These are phyloP conservation scores for Eimeria tenella DNA, from an alignment of 169 alveolate species.

Conservation along the genomic window DNA sequence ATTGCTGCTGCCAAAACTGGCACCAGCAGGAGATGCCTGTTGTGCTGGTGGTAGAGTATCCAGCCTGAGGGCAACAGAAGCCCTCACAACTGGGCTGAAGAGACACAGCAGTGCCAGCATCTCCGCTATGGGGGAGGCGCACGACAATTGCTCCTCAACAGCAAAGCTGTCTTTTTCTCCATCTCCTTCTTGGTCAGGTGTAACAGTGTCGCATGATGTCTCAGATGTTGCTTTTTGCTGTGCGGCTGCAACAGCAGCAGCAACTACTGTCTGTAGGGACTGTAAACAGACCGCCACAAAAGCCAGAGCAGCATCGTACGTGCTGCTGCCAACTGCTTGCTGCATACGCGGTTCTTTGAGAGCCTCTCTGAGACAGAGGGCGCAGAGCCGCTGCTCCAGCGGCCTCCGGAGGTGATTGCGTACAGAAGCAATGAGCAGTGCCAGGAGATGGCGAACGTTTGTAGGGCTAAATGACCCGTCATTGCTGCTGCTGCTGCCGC, in stretches of 20 bases:
- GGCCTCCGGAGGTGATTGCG: conserved; percentile 25
- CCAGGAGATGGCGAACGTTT: conserved; percentile 47
- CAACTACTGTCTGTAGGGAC: conserved; percentile 15
- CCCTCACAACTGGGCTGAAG: not conserved
- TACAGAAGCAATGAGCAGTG: conserved; percentile 32
- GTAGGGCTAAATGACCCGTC: conserved; percentile 57
- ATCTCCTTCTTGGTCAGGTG: not conserved
- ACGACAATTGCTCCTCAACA: not conserved
- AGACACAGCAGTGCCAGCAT: conserved; percentile 51
- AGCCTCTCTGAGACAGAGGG: conserved; percentile 30
- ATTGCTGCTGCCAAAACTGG: not conserved
- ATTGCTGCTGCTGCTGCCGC: conserved; percentile 3
- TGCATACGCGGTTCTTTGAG: conserved; percentile 28
- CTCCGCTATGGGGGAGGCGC: conserved; percentile 13
- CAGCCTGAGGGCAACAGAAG: not conserved
- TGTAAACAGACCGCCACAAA: conserved; percentile 48
- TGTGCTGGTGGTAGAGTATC: conserved; percentile 3
- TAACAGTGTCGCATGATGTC: not conserved
- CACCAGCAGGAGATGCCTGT: conserved; percentile 9
- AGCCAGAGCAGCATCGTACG: conserved; percentile 45
- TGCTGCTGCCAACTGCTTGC: not conserved
- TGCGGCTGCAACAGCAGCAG: conserved; percentile 17
- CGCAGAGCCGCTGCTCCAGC: conserved; percentile 28
- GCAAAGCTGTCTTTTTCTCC: not conserved
- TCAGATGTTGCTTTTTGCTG: not conserved